Percentiles rank a stretch among this genome's conserved stretches.
These are phyloP conservation scores for Morella rubra DNA, from an alignment of 306 rosid species.

Conservation along the genomic window DNA sequence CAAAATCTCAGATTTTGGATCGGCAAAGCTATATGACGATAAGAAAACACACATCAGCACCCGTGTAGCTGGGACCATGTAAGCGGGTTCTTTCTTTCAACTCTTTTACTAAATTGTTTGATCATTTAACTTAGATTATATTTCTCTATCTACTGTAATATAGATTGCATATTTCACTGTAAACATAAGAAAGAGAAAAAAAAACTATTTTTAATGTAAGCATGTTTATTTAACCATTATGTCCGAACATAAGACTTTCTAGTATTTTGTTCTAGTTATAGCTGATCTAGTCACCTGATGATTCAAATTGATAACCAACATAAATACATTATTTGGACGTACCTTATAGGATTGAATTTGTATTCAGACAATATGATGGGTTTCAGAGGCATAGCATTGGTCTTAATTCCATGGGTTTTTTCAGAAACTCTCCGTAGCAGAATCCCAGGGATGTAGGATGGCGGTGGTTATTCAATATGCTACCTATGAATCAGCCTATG, in stretches of 20 bases:
- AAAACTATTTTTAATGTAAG: background rate
- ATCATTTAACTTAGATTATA: no score
- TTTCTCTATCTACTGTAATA: no score
- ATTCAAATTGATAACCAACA: background rate
- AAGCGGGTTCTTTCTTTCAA: constrained; percentile 17
- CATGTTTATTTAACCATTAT: background rate
- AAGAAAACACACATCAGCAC: constrained; percentile 83
- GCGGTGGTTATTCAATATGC: background rate
- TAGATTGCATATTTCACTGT: no score
- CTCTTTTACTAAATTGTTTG: background rate
- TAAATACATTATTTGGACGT: background rate
- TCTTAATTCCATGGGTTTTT: background rate
- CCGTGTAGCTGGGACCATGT: constrained; percentile 83
- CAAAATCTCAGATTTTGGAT: constrained; percentile 85
- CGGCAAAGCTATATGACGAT: constrained; percentile 78
- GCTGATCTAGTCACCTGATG: background rate
- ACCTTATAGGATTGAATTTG: background rate
- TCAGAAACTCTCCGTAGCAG: background rate
- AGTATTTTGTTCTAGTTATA: background rate
- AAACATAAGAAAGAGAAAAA: background rate
- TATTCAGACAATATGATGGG: no score
- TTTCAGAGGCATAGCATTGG: background rate
- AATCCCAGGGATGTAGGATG: background rate
- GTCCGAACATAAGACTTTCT: background rate
- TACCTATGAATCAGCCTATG: background rate